Conservation (phyloP, 2,329 filamentous ascomycete species). For the Grosmannia penicillata region DNA sequence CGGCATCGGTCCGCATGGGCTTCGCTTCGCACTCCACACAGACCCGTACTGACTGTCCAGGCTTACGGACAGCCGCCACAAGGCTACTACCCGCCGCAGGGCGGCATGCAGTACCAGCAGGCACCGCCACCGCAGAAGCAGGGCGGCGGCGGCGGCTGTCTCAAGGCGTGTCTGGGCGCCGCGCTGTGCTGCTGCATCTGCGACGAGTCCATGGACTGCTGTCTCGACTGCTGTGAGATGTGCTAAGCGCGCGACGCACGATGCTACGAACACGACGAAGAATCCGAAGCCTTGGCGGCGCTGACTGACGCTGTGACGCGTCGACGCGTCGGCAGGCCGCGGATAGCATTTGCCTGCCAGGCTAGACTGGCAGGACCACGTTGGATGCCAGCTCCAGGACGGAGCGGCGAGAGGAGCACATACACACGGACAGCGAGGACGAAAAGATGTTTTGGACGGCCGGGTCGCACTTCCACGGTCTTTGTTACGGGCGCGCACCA, state of each 20-base stretch:
- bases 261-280: background rate
- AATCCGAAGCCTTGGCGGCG: too few relatives aligned
- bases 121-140: conserved; percentile 22
- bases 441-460: too few relatives aligned
- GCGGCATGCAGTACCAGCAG: conserved; percentile 28
- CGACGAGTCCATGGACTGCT: conserved; percentile 35
- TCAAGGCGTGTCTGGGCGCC: conserved; percentile 21
- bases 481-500: too few relatives aligned
- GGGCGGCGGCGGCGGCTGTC: conserved; percentile 23
- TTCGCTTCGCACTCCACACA: background rate
- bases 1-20: too few relatives aligned
- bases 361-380: too few relatives aligned
- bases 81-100: conserved; percentile 27
- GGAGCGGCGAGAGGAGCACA: too few relatives aligned
- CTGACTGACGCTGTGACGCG: too few relatives aligned
- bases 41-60: conserved; percentile 13
- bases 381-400: too few relatives aligned
- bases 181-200: conserved; percentile 36
- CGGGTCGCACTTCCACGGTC: too few relatives aligned
- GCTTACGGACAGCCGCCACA: conserved; percentile 22
- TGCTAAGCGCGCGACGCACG: conserved; percentile 14
- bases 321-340: too few relatives aligned
- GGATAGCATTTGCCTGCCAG: too few relatives aligned
- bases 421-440: too few relatives aligned
- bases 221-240: conserved; percentile 29